Conservation (phyloP, 1,284 basidiomycete species). For the Naganishia liquefaciens region DNA sequence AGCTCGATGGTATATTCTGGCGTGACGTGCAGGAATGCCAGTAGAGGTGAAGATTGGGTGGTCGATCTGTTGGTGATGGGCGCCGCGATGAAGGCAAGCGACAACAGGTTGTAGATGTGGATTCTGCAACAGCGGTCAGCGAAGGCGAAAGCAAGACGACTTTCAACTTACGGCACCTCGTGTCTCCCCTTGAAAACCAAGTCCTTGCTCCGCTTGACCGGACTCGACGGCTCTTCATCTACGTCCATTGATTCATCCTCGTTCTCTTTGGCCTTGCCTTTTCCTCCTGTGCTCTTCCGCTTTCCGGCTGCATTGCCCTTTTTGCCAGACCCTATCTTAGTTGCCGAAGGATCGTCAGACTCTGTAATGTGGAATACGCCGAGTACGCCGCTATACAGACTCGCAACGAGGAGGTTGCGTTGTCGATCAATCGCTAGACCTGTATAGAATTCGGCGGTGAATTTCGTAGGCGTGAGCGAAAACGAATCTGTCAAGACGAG, state of each 20-base stretch:
- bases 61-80: slow-evolving; percentile 9
- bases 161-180: slow-evolving; percentile 51
- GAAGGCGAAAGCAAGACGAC: not conserved
- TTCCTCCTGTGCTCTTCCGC: slow-evolving; percentile 13
- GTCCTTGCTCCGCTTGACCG: not conserved
- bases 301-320: slow-evolving; percentile 2
- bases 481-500: slow-evolving; percentile 45
- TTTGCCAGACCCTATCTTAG: slow-evolving; percentile 13
- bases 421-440: slow-evolving; percentile 41
- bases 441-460: slow-evolving; percentile 51
- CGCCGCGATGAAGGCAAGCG: slow-evolving; percentile 65
- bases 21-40: slow-evolving; percentile 63
- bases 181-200: slow-evolving; percentile 46
- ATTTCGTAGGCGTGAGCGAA: slow-evolving; percentile 38
- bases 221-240: not conserved
- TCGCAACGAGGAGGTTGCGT: slow-evolving; percentile 42
- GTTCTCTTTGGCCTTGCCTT: slow-evolving; percentile 12
- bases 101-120: slow-evolving; percentile 72
- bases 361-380: slow-evolving; percentile 47
- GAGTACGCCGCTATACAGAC: slow-evolving; percentile 51
- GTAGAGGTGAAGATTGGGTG: slow-evolving; percentile 50
- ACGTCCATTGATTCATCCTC: slow-evolving; percentile 25
- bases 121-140: slow-evolving; percentile 57
- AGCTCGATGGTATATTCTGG: slow-evolving; percentile 59
- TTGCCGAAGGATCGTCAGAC: slow-evolving; percentile 35